These are phyloP conservation scores for Prunus yedoensis DNA, from an alignment of 331 rosid genomes.

Conservation along the genomic window DNA sequence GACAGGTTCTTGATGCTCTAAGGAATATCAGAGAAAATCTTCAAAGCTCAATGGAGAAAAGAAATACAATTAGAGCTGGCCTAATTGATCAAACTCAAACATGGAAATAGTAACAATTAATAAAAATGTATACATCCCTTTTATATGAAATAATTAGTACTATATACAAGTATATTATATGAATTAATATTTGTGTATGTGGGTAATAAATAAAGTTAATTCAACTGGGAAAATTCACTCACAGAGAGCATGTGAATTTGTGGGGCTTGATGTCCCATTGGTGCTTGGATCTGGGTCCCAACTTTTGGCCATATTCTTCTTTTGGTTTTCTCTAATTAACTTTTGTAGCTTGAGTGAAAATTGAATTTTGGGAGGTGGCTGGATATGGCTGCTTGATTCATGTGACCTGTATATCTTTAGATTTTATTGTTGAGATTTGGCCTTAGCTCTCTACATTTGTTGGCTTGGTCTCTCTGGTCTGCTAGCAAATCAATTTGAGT, in stretches of 20 bases:
- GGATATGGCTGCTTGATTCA: constrained; percentile 39
- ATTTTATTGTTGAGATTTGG: constrained; percentile 8
- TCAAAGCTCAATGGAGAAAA: constrained; percentile 43
- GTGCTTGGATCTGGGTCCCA: constrained; percentile 34
- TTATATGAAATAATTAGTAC: background rate
- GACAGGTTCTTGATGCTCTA: constrained; percentile 49
- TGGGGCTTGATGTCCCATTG: constrained; percentile 41
- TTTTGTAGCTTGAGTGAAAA: constrained; percentile 2
- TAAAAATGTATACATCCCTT: constrained; percentile 15
- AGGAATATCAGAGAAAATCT: constrained; percentile 52
- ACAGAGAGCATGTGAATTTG: constrained; percentile 64
- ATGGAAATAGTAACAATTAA: background rate
- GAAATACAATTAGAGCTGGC: constrained; percentile 43
- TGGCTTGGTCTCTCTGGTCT: background rate
- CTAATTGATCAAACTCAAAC: constrained; percentile 24
- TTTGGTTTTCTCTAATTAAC: background rate
- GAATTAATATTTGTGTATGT: constrained; percentile 9
- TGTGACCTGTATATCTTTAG: constrained; percentile 43
- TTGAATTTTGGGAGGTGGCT: constrained; percentile 18
- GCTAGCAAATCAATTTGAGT: background rate
- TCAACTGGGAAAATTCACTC: constrained; percentile 25
- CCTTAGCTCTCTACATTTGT: background rate
- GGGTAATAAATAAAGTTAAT: constrained; percentile 32
- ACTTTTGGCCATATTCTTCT: constrained; percentile 30
- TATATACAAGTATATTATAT: background rate